Evolutionary conservation across 306 rosid genomes (phyloP), one percentile per base, ranked within the genome.

Genomic region (Rosa persica): DNA sequence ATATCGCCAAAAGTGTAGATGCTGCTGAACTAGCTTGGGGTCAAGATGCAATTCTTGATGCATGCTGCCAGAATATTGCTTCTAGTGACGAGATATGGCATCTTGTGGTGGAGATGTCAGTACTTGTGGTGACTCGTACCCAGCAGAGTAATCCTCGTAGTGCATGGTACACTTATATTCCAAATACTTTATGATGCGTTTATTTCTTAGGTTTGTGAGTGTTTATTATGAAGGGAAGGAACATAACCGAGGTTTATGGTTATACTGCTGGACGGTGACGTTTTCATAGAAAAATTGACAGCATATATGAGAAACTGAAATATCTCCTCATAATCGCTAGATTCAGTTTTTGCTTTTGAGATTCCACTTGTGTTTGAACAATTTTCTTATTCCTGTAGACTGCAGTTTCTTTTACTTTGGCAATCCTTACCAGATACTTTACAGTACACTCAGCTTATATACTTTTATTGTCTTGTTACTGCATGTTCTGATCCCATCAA

Each of bases 1-100:
- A 90, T 85, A 76, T 95, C 27, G 93, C 83, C 0, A 89, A 85
- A 83, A 89, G 91, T 82, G 93, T 95, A 67, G 79, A 80, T 79
- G 83, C 89, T 60, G 80, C 86, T 52, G 92, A 87, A 80, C 90
- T 92, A 44, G 88, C 90, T 77, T 82, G 88, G 82, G 89, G 83
- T 77, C 88, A 75, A 65, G 97, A 92, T 83, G 98, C 85, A 78
- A 87, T 92, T 76, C 93, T 94, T 81, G 98, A 94, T 90, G 97
- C 97, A 3, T 94, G 98, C 88, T 92, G 98, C 92, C 93, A 93
- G 80, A 94, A 94, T 85, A 89, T 88, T 5, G 93, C 97, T 60
- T 80, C 89, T 73, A 80, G 83, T 81, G 97, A 92, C 79, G 93
- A 91, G 79, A 88, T 92, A 84, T 95, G 98, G 98, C 83, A 80